phyloP scores from a whole-genome alignment of 2,329 filamentous ascomycete genomes.

The Cladosporium phlei region DNA sequence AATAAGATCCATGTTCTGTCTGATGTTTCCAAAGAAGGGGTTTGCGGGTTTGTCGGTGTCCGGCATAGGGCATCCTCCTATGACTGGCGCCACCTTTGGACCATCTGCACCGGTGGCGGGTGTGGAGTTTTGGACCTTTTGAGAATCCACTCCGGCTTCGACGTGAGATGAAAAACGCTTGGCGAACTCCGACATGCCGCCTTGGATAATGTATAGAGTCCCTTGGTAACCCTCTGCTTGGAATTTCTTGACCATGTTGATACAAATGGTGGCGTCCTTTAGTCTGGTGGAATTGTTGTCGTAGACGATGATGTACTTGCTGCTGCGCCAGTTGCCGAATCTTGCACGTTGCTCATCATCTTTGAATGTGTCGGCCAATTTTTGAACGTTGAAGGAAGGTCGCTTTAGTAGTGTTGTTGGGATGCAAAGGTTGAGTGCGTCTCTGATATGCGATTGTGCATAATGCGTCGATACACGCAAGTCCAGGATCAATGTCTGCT shows the following conservation, averaged over 20 bases:
- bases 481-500: slow-evolving; percentile 69
- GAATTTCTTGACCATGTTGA: slow-evolving; percentile 93
- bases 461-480: slow-evolving; percentile 83
- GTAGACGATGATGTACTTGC: slow-evolving; percentile 78
- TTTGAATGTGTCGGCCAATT: slow-evolving; percentile 81
- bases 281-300: slow-evolving; percentile 71
- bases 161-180: slow-evolving; percentile 61
- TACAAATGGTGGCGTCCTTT: slow-evolving; percentile 73
- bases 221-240: slow-evolving; percentile 76
- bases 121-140: slow-evolving; percentile 5
- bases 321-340: slow-evolving; percentile 72
- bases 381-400: slow-evolving; percentile 82
- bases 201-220: slow-evolving; percentile 67
- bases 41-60: slow-evolving; percentile 63
- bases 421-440: slow-evolving; percentile 89
- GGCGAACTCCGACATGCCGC: slow-evolving; percentile 74
- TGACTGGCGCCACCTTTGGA: slow-evolving; percentile 66
- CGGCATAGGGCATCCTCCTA: slow-evolving; percentile 83
- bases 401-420: slow-evolving; percentile 90
- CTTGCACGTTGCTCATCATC: slow-evolving; percentile 62
- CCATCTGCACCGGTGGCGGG: slow-evolving; percentile 45
- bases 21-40: slow-evolving; percentile 92
- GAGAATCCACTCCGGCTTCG: slow-evolving; percentile 40
- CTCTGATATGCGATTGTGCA: slow-evolving; percentile 65
- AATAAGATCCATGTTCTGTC: slow-evolving; percentile 92